Base-by-base conservation (phyloP, 192 early-diverging fungal species). In the Phlyctochytrium bullatum region DNA sequence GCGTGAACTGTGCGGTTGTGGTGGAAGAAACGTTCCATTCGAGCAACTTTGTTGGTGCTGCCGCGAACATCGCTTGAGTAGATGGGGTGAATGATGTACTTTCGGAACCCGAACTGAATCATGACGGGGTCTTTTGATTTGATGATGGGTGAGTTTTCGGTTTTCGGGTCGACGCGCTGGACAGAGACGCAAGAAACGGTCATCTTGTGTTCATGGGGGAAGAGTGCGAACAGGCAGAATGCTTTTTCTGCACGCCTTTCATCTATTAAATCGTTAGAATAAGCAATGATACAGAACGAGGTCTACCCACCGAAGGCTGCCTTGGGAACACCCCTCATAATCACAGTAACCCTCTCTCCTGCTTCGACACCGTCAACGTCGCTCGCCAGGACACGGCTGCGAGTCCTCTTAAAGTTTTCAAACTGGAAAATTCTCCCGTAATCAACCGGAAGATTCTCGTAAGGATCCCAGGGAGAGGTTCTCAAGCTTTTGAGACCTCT, bases 341-440 rank as follows among this genome's bases (percentile, higher is more conserved):
- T 75, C 2, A 98, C 62, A 50, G 90, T 92, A 3, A 97, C 87
- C 36, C 81, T 81, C 30, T 81, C 78, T 53, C 95, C 94, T 2
- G 81, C 78, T 62, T 78, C 68, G 20, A 88, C 85, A 35, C 87
- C 85, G 1, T 71, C 72, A 0, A 67, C 69, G 29, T 76, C 24
- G 51, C 71, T 59, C 17, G 83, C 73, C 50, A 92, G 71, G 35
- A 94, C 87, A 35, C 90, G 83, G 62, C 86, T 78, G 79, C 91
- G 88, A 24, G 94, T 93, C 68, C 89, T 83, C 52, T 77, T 77
- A 52, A 91, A 91, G 82, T 91, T 96, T 71, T 93, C 89, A 67
- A 97, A 96, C 79, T 96, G 93, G 85, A 97, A 99, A 62, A 99
- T 96, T 53, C 93, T 89, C 31, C 86, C 87, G 75, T 97, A 99